Evolutionary conservation across 768 basidiomycete species (phyloP).

Genomic region (Kwoniella newhampshirensis): DNA sequence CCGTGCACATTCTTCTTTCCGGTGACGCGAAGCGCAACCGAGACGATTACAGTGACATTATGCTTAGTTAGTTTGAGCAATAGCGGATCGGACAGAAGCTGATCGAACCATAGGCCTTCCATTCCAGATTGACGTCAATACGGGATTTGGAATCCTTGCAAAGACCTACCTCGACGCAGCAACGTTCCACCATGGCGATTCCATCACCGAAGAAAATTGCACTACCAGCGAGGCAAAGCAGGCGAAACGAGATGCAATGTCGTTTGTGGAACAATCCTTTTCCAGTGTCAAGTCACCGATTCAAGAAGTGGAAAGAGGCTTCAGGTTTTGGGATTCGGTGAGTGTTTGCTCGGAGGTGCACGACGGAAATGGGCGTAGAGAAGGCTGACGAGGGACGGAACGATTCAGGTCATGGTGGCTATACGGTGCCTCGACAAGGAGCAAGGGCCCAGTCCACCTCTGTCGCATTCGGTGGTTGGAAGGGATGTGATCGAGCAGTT

Average conservation of each 20-base stretch:
- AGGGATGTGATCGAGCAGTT: conserved; percentile 91
- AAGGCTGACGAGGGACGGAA: conserved; percentile 7
- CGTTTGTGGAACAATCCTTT: conserved; percentile 92
- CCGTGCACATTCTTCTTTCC: conserved; percentile 88
- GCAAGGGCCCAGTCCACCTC: conserved; percentile 53
- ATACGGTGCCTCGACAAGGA: conserved; percentile 75
- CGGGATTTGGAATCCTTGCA: conserved; percentile 93
- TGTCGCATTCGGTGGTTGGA: conserved; percentile 68
- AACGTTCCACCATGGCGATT: conserved; percentile 80
- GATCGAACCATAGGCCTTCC: conserved; percentile 59
- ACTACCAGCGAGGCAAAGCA: conserved; percentile 75
- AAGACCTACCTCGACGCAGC: conserved; percentile 91
- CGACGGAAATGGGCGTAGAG: conserved; percentile 3
- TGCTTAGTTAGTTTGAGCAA: conserved; percentile 60
- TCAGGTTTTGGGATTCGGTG: conserved; percentile 98
- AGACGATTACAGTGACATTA: conserved; percentile 89
- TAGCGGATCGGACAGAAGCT: neutral
- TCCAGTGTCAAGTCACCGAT: conserved; percentile 78
- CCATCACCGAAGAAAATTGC: conserved; percentile 60
- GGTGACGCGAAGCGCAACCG: conserved; percentile 80
- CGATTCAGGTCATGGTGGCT: conserved; percentile 61
- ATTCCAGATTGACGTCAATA: conserved; percentile 95
- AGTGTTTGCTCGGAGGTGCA: conserved; percentile 54
- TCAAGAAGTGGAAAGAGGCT: conserved; percentile 88
- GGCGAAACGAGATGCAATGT: conserved; percentile 81